Base-by-base conservation (phyloP, 345 rosid species). In the Rubroshorea leprosula region DNA sequence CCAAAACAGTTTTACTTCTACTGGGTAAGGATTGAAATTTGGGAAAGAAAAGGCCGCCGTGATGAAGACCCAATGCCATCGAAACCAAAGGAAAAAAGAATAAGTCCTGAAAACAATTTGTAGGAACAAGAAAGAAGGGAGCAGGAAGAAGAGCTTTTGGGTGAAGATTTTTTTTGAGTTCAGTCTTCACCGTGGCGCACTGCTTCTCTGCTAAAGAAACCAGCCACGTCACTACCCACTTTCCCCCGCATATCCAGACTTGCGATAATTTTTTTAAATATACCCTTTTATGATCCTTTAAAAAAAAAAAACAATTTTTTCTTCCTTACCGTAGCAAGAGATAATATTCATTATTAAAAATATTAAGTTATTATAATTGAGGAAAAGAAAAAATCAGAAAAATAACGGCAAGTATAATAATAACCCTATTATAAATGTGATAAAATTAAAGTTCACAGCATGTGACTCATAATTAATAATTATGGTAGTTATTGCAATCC, bases 1-100 rank as follows among this genome's bases (percentile, higher is more conserved):
- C 79, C 70, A 70, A 69, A 71, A 77, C 54, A n/a, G 81, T 14
- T n/a, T 66, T 72, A n/a, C n/a, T n/a, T 60, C 63, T 66, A 57
- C 24, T 9, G 6, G 61, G 23, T 58, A 76, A 62, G 46, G 35
- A 51, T 61, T 62, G 70, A 66, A 65, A 67, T 14, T n/a, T 24
- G 44, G 63, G 68, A 58, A 52, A 62, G 26, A 66, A 45, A 53
- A 51, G 62, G 38, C 19, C 15, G 49, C 16, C 49, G 27, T 61
- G 38, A 14, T 31, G 68, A 67, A 58, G 68, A 15, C 67, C 60
- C 62, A 60, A 55, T n/a, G 72, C 67, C 73, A 78, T 73, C 29
- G 63, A 50, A 58, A 17, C 52, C 23, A 20, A 48, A 58, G 19
- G 21, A 26, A 59, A 29, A 38, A 49, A 64, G 54, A 31, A 59